phyloP scores from a whole-genome alignment of 441 rosid species.

The Mallotus repandus region DNA sequence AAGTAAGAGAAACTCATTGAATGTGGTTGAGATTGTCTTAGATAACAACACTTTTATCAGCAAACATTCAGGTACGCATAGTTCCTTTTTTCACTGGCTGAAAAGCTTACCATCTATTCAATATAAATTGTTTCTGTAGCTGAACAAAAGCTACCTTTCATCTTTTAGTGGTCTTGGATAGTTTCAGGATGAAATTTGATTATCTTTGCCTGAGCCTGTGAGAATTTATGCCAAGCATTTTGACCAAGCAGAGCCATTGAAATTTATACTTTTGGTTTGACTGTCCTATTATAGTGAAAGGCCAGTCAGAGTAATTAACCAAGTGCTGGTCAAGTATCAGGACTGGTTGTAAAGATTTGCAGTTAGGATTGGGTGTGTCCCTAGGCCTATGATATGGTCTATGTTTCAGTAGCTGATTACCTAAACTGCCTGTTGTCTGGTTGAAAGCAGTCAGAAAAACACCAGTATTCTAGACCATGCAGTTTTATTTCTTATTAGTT shows the following conservation, averaged over 20 bases:
- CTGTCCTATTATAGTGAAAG: neutral
- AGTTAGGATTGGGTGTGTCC: neutral
- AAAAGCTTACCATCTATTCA: neutral
- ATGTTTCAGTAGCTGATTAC: neutral
- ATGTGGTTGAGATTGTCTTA: neutral
- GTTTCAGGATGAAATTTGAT: neutral
- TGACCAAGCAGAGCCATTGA: neutral
- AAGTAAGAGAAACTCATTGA: neutral
- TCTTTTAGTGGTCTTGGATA: neutral
- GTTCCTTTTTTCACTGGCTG: neutral
- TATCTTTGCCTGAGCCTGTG: neutral
- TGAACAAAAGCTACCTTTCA: neutral
- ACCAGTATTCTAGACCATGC: neutral
- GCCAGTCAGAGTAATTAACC: neutral
- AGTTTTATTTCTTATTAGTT: neutral
- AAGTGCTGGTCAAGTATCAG: neutral
- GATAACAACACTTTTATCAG: neutral
- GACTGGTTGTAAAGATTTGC: neutral
- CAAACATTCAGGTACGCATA: neutral
- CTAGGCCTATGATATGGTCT: neutral
- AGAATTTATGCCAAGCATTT: neutral
- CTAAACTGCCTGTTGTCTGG: neutral
- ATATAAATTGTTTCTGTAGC: neutral
- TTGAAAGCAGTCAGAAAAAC: neutral
- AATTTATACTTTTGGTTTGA: neutral